Conservation (phyloP, 2,329 filamentous ascomycete species). For the Colletotrichum eremochloae region DNA sequence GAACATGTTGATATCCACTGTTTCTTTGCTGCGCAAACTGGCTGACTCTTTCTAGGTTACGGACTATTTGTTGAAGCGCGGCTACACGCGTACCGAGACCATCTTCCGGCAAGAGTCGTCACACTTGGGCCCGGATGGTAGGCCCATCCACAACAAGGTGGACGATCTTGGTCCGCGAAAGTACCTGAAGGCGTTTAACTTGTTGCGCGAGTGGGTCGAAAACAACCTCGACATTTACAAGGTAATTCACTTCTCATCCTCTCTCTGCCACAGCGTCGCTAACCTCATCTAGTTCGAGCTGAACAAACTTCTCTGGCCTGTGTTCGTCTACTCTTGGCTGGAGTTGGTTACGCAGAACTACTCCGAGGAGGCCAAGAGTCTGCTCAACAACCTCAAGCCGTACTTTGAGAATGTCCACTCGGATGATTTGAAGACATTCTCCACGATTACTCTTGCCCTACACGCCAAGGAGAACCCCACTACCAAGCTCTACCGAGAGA, state of each 20-base stretch:
- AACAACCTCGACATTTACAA: slow-evolving; percentile 96
- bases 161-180: slow-evolving; percentile 82
- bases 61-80: slow-evolving; percentile 95
- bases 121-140: slow-evolving; percentile 83
- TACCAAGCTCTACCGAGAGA: slow-evolving; percentile 85
- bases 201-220: slow-evolving; percentile 87
- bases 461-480: slow-evolving; percentile 83
- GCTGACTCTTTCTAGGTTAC: slow-evolving; percentile 70
- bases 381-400: slow-evolving; percentile 76
- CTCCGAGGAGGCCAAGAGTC: slow-evolving; percentile 77
- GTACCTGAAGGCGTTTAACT: slow-evolving; percentile 80
- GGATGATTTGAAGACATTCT: slow-evolving; percentile 84
- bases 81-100: slow-evolving; percentile 92
- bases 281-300: slow-evolving; percentile 78
- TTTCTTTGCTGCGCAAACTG: not conserved
- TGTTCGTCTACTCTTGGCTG: slow-evolving; percentile 94
- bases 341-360: slow-evolving; percentile 81
- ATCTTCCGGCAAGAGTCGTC: slow-evolving; percentile 92
- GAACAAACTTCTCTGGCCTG: slow-evolving; percentile 87
- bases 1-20: not conserved
- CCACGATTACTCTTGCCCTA: slow-evolving; percentile 79
- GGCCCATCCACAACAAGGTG: slow-evolving; percentile 74
- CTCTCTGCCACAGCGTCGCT: slow-evolving; percentile 34
- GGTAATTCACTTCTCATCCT: slow-evolving; percentile 57
- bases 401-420: slow-evolving; percentile 83